Evolutionary conservation across 768 basidiomycete genomes (phyloP).

Genomic region (Hericium coralloides): DNA sequence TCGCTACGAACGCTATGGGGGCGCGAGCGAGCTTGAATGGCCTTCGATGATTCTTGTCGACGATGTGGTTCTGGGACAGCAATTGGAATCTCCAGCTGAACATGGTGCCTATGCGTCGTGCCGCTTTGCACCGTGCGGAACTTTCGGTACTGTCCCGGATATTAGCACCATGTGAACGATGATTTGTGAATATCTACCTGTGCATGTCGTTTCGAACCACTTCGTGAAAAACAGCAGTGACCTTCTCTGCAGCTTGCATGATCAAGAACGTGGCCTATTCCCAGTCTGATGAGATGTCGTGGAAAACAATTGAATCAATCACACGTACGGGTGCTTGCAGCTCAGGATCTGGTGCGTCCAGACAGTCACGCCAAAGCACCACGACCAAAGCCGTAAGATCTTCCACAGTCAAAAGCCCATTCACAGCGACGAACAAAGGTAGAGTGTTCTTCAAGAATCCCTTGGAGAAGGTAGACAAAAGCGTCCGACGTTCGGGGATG

Average conservation of each 20-base stretch:
- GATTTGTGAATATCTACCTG: neutral
- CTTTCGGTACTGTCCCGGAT: conserved; percentile 34
- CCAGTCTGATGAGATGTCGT: neutral
- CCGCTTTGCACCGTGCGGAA: conserved; percentile 38
- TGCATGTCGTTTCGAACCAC: conserved; percentile 5
- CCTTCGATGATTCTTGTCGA: conserved; percentile 49
- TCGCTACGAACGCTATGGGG: conserved; percentile 65
- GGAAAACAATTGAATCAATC: conserved; percentile 1
- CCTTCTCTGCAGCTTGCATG: conserved; percentile 25
- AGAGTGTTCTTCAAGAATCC: conserved; percentile 27
- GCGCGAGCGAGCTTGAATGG: conserved; percentile 67
- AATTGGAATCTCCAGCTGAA: conserved; percentile 66
- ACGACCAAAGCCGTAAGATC: conserved; percentile 46
- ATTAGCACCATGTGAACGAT: neutral
- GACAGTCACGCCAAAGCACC: conserved; percentile 47
- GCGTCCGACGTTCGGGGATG: conserved; percentile 7
- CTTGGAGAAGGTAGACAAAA: conserved; percentile 7
- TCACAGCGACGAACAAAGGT: conserved; percentile 56
- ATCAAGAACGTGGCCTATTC: conserved; percentile 2
- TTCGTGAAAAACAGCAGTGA: neutral
- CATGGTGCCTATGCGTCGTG: conserved; percentile 46
- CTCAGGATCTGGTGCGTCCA: conserved; percentile 29
- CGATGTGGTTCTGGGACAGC: conserved; percentile 47
- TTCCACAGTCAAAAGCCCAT: conserved; percentile 37
- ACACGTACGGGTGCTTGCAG: conserved; percentile 41